Percentiles rank a stretch among this genome's conserved stretches.
Conservation (phyloP, 2,329 filamentous ascomycete genomes). For the Penicillium sp. region DNA sequence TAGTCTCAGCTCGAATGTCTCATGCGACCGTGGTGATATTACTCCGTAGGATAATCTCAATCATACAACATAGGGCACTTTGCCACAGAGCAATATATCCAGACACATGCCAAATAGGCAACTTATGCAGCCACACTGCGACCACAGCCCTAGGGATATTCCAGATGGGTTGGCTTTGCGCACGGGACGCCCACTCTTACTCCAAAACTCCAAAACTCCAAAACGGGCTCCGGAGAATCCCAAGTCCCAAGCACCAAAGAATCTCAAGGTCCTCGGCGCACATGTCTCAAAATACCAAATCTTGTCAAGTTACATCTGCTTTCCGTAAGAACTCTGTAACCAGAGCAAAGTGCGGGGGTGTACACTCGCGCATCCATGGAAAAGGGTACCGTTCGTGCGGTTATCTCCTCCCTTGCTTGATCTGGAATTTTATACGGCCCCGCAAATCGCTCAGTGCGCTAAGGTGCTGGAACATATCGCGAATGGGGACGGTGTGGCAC, state of each 20-base stretch:
- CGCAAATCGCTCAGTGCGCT: background rate
- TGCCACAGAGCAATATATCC: background rate
- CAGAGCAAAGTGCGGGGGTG: conserved; percentile 15
- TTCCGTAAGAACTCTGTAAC: background rate
- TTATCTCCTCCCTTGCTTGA: conserved; percentile 1
- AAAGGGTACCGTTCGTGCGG: background rate
- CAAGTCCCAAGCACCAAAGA: background rate
- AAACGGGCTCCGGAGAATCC: background rate
- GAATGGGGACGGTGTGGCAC: background rate
- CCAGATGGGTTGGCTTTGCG: background rate
- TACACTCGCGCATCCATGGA: conserved; percentile 9
- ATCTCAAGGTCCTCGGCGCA: background rate
- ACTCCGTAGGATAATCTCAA: background rate
- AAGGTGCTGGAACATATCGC: background rate
- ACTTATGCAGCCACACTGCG: background rate
- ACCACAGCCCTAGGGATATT: background rate
- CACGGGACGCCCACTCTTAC: background rate
- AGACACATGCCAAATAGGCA: background rate
- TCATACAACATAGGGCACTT: background rate
- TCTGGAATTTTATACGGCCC: background rate
- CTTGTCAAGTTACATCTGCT: background rate
- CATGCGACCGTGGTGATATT: background rate
- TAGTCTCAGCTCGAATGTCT: background rate
- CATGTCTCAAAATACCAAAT: background rate
- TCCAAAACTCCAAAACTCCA: background rate